Evolutionary conservation across 2,329 filamentous ascomycete species (phyloP).

Genomic region (Microdochium bolleyi): DNA sequence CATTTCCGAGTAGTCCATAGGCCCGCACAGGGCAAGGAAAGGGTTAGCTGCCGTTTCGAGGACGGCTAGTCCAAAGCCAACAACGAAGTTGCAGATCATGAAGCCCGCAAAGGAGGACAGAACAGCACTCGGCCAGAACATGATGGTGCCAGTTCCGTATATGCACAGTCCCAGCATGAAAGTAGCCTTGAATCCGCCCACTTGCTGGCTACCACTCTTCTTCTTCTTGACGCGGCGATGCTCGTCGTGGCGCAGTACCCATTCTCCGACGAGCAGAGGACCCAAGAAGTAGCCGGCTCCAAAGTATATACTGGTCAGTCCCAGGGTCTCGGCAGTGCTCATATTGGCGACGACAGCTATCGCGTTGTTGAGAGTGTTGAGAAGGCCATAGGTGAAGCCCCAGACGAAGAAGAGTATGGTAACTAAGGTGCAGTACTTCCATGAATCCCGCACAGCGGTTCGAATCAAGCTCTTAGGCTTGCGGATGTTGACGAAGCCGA

Average conservation of each 20-base stretch:
- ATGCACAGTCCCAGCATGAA: conserved; percentile 72
- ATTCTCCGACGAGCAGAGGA: conserved; percentile 60
- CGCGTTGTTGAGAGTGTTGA: conserved; percentile 72
- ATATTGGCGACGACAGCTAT: conserved; percentile 57
- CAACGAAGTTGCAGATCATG: conserved; percentile 64
- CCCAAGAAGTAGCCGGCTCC: conserved; percentile 63
- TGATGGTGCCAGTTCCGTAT: conserved; percentile 70
- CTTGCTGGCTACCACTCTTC: conserved; percentile 23
- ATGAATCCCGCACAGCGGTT: conserved; percentile 53
- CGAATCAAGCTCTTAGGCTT: conserved; percentile 64
- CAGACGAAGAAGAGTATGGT: conserved; percentile 80
- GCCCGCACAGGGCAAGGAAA: conserved; percentile 64
- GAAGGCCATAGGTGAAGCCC: conserved; percentile 83
- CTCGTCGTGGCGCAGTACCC: conserved; percentile 61
- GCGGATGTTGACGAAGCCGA: conserved; percentile 69
- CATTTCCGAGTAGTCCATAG: conserved; percentile 63
- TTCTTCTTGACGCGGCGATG: conserved; percentile 39
- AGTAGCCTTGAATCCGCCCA: conserved; percentile 68
- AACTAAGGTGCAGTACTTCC: conserved; percentile 67
- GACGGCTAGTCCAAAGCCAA: conserved; percentile 68
- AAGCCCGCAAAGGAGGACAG: conserved; percentile 71
- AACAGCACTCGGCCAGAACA: conserved; percentile 78
- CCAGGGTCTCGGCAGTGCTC: conserved; percentile 53
- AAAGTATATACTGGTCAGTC: conserved; percentile 64
- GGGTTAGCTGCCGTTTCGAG: conserved; percentile 78